Evolutionary conservation across 306 rosid species (phyloP), one percentile per base, ranked within the genome.

Genomic region (Prunus mongolica): DNA sequence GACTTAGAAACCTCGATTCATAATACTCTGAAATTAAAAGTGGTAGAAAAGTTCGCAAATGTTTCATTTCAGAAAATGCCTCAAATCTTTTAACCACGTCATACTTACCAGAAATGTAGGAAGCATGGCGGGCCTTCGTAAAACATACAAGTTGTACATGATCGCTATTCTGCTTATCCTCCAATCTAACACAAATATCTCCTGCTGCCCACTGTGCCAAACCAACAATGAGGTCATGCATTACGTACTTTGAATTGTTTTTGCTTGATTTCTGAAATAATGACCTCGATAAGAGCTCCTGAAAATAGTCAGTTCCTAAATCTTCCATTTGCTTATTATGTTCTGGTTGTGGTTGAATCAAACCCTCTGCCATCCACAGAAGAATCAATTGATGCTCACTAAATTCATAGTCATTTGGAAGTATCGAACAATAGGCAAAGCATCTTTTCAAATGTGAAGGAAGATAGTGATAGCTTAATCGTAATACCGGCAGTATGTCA

Each of bases 151-250:
- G 16, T 34, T 34, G 38, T 34, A 34, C 38, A 34, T 34, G 38
- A 34, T 34, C 13, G 7, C 8, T 10, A 8, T 55, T 55, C 2
- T 55, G 27, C 25, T 5, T 55, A 55, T 55, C 61, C 13, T 55
- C 61, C 25, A 55, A 9, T 8, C 61, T 55, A 55, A 55, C 8
- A 9, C 27, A 55, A 55, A n/a, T 55, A 6, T 55, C 27, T 55
- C 61, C 61, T 6, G 61, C 14, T 55, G 77, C 75, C 71, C 11
- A 69, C 22, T 30, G 47, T 16, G 84, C 87, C 34, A 86, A 63
- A 57, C 78, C 89, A 63, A 74, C 54, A 3, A 86, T 12, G 22
- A 86, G 85, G 13, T 81, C 87, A 72, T 86, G 89, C 86, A 86
- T 83, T 20, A 72, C 57, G 54, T 75, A 78, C 16, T 0, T 0